Base-by-base conservation (phyloP, 257 asterid species). In the Solanum pinnatisectum region DNA sequence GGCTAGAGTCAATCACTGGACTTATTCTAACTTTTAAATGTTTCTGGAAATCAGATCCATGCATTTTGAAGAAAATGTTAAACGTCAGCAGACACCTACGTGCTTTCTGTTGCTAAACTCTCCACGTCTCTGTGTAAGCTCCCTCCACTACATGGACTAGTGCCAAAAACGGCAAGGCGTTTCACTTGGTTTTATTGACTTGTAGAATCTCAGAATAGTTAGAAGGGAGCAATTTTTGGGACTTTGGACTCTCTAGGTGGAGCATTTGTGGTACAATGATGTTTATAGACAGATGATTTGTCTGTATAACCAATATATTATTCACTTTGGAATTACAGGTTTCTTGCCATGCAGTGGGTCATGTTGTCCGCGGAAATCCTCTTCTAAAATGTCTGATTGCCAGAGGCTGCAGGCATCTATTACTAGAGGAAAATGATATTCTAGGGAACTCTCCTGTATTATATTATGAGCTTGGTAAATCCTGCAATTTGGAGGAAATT, bases 371-470 rank as follows among this genome's bases (percentile, higher is more conserved):
- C 74, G 89, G 90, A 87, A 96, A 95, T 87, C 94, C 92, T 32
- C 84, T 90, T 86, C 92, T 96, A 73, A 95, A 94, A 87, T 86
- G 92, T 87, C 67, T 96, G 78, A 93, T 89, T 91, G 92, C 95
- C 87, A 94, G 95, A 94, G 98, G 94, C 86, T 96, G 99, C 88
- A 91, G 88, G 89, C 81, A 92, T 91, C 87, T 96, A 89, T 88
- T 90, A 49, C 91, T 42, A 76, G 85, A 65, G 85, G 94, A 83
- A 87, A 88, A 84, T 89, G 91, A 86, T 76, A 63, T 90, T 85
- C 87, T 89, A 49, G 91, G 42, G 88, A 88, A 87, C 39, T 86
- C 79, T 88, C 81, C 88, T 83, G 95, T 89, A 49, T 83, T 92
- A 71, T 94, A 90, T 90, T 84, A 88, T 68, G 91, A 91, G 89